Evolutionary conservation across 2,329 filamentous ascomycete genomes (phyloP).

Genomic region (Fusarium tuaranense): DNA sequence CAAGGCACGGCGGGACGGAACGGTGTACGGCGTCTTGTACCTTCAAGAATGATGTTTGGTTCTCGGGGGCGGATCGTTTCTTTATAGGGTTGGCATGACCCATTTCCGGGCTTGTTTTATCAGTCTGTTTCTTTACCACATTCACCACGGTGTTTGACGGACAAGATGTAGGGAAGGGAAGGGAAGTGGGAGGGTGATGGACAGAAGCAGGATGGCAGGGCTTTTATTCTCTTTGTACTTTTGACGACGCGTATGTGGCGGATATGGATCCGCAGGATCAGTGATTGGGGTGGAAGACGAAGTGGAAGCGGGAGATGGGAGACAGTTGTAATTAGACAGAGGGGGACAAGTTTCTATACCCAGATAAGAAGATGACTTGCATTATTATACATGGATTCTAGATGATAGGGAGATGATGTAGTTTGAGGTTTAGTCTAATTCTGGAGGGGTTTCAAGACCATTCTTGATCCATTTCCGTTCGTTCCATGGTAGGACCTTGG

Average conservation of each 20-base stretch:
- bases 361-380: constrained; percentile 42
- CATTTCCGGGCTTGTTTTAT: constrained; percentile 31
- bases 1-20: constrained; percentile 35
- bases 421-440: constrained; percentile 18
- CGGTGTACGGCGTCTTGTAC: constrained; percentile 48
- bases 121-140: constrained; percentile 27
- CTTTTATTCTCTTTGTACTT: constrained; percentile 41
- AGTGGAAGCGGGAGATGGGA: constrained; percentile 23
- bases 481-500: constrained; percentile 65
- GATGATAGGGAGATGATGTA: neutral
- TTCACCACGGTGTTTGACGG: constrained; percentile 34
- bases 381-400: constrained; percentile 34
- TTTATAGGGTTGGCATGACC: constrained; percentile 39
- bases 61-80: constrained; percentile 33
- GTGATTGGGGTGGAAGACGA: constrained; percentile 26
- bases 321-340: constrained; percentile 52
- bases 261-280: constrained; percentile 34
- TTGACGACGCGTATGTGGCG: constrained; percentile 52
- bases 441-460: constrained; percentile 51
- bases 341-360: constrained; percentile 45
- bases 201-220: constrained; percentile 30
- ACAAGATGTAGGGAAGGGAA: constrained; percentile 20
- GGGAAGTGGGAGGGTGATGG: neutral
- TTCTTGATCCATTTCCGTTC: constrained; percentile 64
- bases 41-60: constrained; percentile 44